Conservation (phyloP, 805 yeast species). For the Spathaspora boniae region DNA sequence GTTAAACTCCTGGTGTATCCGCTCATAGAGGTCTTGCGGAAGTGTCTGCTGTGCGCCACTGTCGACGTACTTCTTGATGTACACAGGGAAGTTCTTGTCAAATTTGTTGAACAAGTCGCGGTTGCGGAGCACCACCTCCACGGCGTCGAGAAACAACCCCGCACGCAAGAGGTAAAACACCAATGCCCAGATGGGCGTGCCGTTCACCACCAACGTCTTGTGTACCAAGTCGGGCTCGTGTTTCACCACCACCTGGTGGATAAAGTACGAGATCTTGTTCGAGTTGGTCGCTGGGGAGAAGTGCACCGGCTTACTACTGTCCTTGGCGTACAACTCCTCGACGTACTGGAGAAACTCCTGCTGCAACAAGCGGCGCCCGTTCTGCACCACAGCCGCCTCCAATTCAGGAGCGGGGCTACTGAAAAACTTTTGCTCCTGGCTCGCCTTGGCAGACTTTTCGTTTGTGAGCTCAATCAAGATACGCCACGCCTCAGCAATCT, state of each 20-base stretch:
- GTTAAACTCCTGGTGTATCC: conserved; percentile 75
- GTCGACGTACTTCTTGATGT: conserved; percentile 60
- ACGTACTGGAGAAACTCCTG: conserved; percentile 73
- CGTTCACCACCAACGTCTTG: conserved; percentile 56
- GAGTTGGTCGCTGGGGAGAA: conserved; percentile 58
- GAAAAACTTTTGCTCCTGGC: conserved; percentile 33
- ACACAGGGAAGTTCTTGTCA: conserved; percentile 79
- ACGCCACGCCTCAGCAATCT: conserved; percentile 71
- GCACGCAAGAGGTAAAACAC: conserved; percentile 81
- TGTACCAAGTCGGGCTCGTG: conserved; percentile 25
- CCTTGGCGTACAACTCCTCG: conserved; percentile 61
- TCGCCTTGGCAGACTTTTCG: conserved; percentile 30
- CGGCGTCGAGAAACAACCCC: conserved; percentile 77
- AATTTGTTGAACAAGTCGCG: conserved; percentile 75
- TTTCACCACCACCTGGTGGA: conserved; percentile 32
- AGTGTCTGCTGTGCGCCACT: conserved; percentile 51
- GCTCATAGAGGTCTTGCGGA: conserved; percentile 63
- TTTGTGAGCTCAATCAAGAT: conserved; percentile 51
- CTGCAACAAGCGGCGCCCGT: conserved; percentile 63
- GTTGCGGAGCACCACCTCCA: conserved; percentile 60
- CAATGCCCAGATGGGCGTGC: conserved; percentile 92
- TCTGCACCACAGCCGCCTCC: conserved; percentile 46
- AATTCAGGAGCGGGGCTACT: conserved; percentile 24
- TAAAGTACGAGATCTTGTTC: conserved; percentile 66
- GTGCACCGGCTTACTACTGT: conserved; percentile 32